Evolutionary conservation across 2,329 filamentous ascomycete genomes (phyloP), one percentile per base, ranked within the genome.

Genomic region (Knufia petricola): DNA sequence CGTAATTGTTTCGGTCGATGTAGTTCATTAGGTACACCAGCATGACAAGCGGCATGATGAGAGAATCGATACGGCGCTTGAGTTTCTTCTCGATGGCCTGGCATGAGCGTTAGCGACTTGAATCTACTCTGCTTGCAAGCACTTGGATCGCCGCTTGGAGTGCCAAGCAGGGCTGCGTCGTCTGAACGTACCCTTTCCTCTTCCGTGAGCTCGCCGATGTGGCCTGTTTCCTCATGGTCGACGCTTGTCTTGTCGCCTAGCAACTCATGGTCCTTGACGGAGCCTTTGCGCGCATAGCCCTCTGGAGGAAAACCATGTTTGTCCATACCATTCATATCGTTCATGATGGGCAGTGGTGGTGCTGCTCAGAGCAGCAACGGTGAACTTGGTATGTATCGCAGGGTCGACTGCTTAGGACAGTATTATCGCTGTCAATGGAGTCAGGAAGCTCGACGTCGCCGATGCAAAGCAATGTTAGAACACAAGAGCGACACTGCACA

Each of bases 21-120:
- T 69, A 70, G 56, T 69, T 70, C 65, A 70, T 68, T 26, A 69
- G 56, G 50, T 69, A 69, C 31, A 87, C 84, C 52, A 86, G 62
- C 39, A 70, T 65, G 9, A 70, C 61, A 41, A 68, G 52, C 7
- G 67, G 67, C 64, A 69, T 67, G 38, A 68, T 64, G 20, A 64
- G 44, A 19, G 50, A 24, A 47, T 70, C 67, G 41, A 70, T 68
- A 26, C 61, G 63, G 3, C 59, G 55, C 2, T 62, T 60, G 38
- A 70, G 59, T 49, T 66, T 63, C 52, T 61, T 65, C 58, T 70
- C 65, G 3, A 65, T 43, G 1, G 51, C 51, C 26, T 48, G 17
- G 23, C 6, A 28, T 12, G n/a, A 28, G 26, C 12, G 26, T 28
- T 28, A 28, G 26, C 6, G 26, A 28, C 12, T 28, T 28, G 26